Conservation (phyloP, 2,329 filamentous ascomycete species). For the Fusarium nematophilum region DNA sequence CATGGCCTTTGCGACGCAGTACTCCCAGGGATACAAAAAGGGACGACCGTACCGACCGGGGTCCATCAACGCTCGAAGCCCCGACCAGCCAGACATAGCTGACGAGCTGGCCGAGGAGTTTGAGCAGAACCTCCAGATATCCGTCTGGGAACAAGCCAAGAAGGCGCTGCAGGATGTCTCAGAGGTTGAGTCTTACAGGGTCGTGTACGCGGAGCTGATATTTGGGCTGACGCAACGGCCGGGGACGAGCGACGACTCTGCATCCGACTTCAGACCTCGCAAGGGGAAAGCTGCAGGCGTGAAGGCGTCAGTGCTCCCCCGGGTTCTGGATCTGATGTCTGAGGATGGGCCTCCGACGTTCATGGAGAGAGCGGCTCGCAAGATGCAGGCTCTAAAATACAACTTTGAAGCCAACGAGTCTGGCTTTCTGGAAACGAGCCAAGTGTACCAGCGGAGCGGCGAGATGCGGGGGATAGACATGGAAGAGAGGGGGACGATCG, state of each 20-base stretch:
- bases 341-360: slow-evolving; percentile 37
- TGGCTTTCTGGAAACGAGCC: slow-evolving; percentile 13
- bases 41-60: slow-evolving; percentile 6
- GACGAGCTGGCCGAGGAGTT: slow-evolving; percentile 47
- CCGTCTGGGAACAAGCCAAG: slow-evolving; percentile 52
- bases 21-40: slow-evolving; percentile 52
- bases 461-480: slow-evolving; percentile 2
- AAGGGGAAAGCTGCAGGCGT: background rate
- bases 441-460: background rate
- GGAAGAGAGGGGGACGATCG: slow-evolving; percentile 56
- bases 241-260: slow-evolving; percentile 1
- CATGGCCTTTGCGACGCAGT: slow-evolving; percentile 64
- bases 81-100: slow-evolving; percentile 1
- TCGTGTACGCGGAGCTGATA: slow-evolving; percentile 53
- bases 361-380: slow-evolving; percentile 38
- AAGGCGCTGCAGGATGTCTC: slow-evolving; percentile 48
- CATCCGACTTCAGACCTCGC: background rate
- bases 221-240: slow-evolving; percentile 52
- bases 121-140: slow-evolving; percentile 49
- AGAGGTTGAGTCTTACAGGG: slow-evolving; percentile 51
- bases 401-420: slow-evolving; percentile 33
- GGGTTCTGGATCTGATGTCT: slow-evolving; percentile 32
- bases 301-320: slow-evolving; percentile 8
- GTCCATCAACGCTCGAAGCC: background rate
- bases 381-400: slow-evolving; percentile 40